Base-by-base conservation (phyloP, 805 yeast species). In the Priceomyces fermenticarens region DNA sequence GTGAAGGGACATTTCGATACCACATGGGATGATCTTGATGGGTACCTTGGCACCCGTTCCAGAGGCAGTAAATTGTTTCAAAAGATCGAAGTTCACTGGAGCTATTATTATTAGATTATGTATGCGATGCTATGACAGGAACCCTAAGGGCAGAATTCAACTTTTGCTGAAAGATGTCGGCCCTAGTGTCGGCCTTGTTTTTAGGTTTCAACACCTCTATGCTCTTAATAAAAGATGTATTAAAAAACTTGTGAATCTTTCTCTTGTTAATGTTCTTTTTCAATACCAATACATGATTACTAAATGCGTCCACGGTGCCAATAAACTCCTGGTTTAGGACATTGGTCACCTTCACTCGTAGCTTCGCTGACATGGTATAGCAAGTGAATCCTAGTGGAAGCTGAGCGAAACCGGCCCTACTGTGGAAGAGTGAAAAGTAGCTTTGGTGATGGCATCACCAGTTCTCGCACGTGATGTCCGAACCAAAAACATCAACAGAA, bases 281-380 rank as follows among this genome's bases (percentile, higher is more conserved):
- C 39, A 72, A 52, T 1, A 75, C 58, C 16, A 77, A 46, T n/a
- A 78, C 57, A 31, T 72, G 70, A 57, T 65, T 42, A 42, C 78
- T 76, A 56, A 76, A 82, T 8, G 88, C 73, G 56, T 80, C 82
- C 30, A 86, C 72, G 26, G 72, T 64, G 1, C 93, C 95, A n/a
- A 70, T 67, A 39, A 80, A 67, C 7, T 68, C 67, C 20, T 73
- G 70, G 52, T 83, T 88, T 35, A 80, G 63, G 5, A 75, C 63
- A 38, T 86, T 85, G 10, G 77, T 74, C 39, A 85, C 67, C 53
- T 71, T 78, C 43, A 86, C 85, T 51, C 80, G 60, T 31, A 58
- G 32, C 43, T 54, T 53, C 33, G n/a, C n/a, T n/a, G n/a, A n/a
- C n/a, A n/a, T n/a, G n/a, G n/a, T n/a, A n/a, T n/a, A n/a, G n/a